These are phyloP conservation scores for Nitzschia putrida DNA, from an alignment of 108 stramenopile species.

Conservation along the genomic window DNA sequence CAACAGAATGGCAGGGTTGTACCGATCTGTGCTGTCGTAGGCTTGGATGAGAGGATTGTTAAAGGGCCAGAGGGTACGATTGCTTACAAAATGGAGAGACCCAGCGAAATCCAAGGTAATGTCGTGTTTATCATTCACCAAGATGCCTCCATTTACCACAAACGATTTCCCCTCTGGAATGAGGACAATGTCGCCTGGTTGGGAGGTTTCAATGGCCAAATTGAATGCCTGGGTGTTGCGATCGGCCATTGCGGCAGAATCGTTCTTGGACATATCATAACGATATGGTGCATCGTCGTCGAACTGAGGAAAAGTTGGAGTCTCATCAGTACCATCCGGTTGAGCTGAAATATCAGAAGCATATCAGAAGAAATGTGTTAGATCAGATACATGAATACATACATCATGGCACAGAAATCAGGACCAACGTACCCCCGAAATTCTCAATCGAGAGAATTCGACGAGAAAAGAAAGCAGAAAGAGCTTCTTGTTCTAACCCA, in stretches of 20 bases:
- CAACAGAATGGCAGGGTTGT: slow-evolving; percentile 45
- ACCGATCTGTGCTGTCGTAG: not conserved
- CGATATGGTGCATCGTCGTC: too few relatives aligned
- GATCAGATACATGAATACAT: too few relatives aligned
- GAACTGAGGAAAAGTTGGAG: too few relatives aligned
- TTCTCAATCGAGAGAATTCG: slow-evolving; percentile 19
- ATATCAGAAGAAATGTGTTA: too few relatives aligned
- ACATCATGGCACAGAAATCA: too few relatives aligned
- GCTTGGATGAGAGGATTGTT: slow-evolving; percentile 2
- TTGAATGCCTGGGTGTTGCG: slow-evolving; percentile 29
- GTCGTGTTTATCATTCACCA: slow-evolving; percentile 14
- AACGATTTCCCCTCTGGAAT: slow-evolving; percentile 17
- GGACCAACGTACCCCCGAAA: slow-evolving; percentile 8
- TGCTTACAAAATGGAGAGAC: slow-evolving; percentile 18
- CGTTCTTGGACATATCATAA: too few relatives aligned
- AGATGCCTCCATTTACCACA: slow-evolving; percentile 27
- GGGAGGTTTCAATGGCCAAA: slow-evolving; percentile 12
- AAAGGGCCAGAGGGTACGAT: slow-evolving; percentile 15
- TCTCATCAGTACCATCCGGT: too few relatives aligned
- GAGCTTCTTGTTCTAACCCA: too few relatives aligned
- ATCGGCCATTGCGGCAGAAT: not conserved
- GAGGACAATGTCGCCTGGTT: slow-evolving; percentile 23
- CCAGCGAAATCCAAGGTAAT: slow-evolving; percentile 35
- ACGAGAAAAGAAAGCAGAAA: too few relatives aligned
- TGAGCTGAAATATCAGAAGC: too few relatives aligned